Base-by-base conservation (phyloP, 495 filamentous ascomycete species). In the Thermochaetoides thermophila region DNA sequence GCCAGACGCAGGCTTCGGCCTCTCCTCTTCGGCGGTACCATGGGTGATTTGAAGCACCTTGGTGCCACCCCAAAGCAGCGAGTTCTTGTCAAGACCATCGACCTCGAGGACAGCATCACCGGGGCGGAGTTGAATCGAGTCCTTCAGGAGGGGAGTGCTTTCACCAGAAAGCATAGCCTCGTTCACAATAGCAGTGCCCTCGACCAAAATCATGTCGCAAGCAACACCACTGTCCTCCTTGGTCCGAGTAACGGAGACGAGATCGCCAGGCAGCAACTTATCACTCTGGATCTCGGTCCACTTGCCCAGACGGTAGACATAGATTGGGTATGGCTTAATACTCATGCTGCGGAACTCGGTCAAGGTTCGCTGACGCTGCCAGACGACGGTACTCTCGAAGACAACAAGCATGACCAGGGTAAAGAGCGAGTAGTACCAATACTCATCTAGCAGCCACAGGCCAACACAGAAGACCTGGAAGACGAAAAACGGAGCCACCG, bases 371-470 rank as follows among this genome's bases (percentile, higher is more conserved):
- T 99, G 89, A 38, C 89, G 75, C 62, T 99, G 89, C 89, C 89
- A 99, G 8, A 99, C 89, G 12, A 99, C 89, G 6, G 89, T 99
- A 55, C 86, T 93, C 63, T 99, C 89, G 50, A 99, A 99, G 28
- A 72, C 78, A 39, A 96, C 78, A 21, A 99, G 74, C 89, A 96
- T 96, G 63, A 95, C 87, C 14, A 96, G 74, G 2, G 89, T 96
- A 51, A 99, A 99, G 9, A 99, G 69, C 39, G 89, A 99, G 56
- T 96, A 99, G 61, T 99, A 99, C 89, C 89, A 99, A 60, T 95
- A 96, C 60, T 99, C 89, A 55, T 99, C 89, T 55, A 99, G 55
- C 78, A 95, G 83, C 89, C 89, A 99, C 39, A 99, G 62, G 17
- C 91, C 89, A 36, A 99, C 89, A 43, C 91, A 96, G 64, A 99